Percentiles rank a stretch among this genome's conserved stretches.
These are phyloP conservation scores for Pseudogymnoascus sp. DNA, from an alignment of 2,329 filamentous ascomycete species.

Conservation along the genomic window DNA sequence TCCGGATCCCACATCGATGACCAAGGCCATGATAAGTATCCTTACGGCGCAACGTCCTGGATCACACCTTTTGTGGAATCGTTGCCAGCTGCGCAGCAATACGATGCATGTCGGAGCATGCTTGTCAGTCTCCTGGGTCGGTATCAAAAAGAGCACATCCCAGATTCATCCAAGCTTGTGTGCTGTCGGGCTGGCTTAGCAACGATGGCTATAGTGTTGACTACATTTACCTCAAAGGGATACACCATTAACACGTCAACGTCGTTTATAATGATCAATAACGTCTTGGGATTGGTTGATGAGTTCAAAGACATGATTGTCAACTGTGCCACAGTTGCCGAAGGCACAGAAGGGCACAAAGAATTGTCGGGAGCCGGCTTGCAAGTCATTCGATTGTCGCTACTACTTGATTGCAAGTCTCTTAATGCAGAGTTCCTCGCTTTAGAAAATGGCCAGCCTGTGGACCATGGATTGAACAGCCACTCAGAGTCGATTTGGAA, in stretches of 20 bases:
- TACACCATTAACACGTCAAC: constrained; percentile 41
- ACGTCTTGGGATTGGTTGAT: constrained; percentile 56
- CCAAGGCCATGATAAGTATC: constrained; percentile 43
- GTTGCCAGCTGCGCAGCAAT: constrained; percentile 64
- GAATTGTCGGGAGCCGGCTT: constrained; percentile 49
- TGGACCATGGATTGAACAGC: constrained; percentile 59
- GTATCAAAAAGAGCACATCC: constrained; percentile 46
- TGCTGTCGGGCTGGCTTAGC: constrained; percentile 59
- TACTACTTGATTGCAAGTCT: constrained; percentile 64
- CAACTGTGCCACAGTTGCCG: constrained; percentile 40
- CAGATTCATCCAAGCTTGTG: constrained; percentile 47
- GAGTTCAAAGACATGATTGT: constrained; percentile 54
- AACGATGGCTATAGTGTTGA: constrained; percentile 47
- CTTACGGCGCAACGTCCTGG: constrained; percentile 67
- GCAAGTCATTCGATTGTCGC: constrained; percentile 55
- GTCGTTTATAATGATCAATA: constrained; percentile 53
- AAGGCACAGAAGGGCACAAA: constrained; percentile 35
- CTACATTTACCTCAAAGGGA: constrained; percentile 44
- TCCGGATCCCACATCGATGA: constrained; percentile 47
- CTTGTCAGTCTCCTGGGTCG: constrained; percentile 64
- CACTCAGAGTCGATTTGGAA: constrained; percentile 74
- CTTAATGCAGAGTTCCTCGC: constrained; percentile 60
- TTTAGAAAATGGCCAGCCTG: constrained; percentile 49
- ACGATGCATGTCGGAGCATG: constrained; percentile 72
- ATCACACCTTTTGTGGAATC: constrained; percentile 69